Evolutionary conservation across 768 basidiomycete species (phyloP), one percentile per base, ranked within the genome.

Genomic region (Amanita rubescens): DNA sequence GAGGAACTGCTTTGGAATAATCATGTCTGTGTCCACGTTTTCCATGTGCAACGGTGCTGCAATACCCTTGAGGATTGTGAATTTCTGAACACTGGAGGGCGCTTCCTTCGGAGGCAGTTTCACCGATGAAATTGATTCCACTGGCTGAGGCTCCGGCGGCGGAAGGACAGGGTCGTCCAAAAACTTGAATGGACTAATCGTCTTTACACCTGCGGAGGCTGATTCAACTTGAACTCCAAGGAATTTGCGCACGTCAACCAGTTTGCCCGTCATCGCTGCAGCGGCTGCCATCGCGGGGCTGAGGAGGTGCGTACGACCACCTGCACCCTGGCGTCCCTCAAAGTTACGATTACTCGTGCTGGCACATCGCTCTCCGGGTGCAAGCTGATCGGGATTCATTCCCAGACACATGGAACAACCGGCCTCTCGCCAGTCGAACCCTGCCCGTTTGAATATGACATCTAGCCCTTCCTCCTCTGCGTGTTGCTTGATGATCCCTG

Each of bases 381-480:
- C 76, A 47, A 95, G 74, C 63, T 93, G 90, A 69, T 95, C 92
- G 11, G 91, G 89, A 69, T 95, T 95, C 92, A 95, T 95, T 38
- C 91, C 92, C 59, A 95, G 69, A 70, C 92, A 95, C 92, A 95
- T 95, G 14, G 92, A 95, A 65, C 92, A 95, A 32, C 92, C 92
- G 30, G 92, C 92, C 69, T 95, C 92, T 49, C 92, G 80, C 92
- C 92, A 94, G 63, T 95, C 92, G 63, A 94, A 95, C 30, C 92
- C 92, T 33, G 92, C 92, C 41, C 87, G 85, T 65, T 84, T 89
- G 75, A 95, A 91, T 60, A 94, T 75, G 51, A 76, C 75, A 61
- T 94, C 90, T 55, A 95, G 74, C 22, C 91, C 91, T 63, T 95
- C 92, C 17, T 82, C 84, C 70, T 94, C 91, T 17, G 92, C 90